Conservation (phyloP, 2,329 filamentous ascomycete genomes). For the Trichoderma pleuroti region DNA sequence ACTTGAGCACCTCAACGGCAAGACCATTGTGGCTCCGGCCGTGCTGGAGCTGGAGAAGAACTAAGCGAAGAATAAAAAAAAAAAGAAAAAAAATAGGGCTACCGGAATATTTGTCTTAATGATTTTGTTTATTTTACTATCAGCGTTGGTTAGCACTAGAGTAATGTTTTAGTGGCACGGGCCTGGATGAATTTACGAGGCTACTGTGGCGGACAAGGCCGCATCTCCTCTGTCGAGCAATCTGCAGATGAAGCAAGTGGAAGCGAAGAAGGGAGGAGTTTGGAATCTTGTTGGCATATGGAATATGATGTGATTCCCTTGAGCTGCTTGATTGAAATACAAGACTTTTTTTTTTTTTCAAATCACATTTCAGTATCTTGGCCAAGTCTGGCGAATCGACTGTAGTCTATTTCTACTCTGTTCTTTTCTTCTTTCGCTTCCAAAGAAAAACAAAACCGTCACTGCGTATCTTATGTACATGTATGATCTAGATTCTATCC, state of each 20-base stretch:
- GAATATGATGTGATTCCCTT: background rate
- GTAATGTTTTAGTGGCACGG: conserved; percentile 2
- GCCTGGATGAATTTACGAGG: conserved; percentile 1
- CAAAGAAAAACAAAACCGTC: background rate
- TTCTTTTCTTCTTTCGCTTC: background rate
- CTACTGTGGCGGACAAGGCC: background rate
- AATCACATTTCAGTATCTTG: background rate
- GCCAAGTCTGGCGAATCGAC: background rate
- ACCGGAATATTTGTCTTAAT: background rate
- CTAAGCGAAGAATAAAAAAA: background rate
- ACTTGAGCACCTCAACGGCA: conserved; percentile 53
- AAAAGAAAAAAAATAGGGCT: background rate
- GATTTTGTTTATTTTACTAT: conserved; percentile 1
- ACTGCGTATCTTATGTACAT: background rate
- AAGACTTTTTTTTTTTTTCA: background rate
- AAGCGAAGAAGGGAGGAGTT: background rate
- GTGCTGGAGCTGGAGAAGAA: conserved; percentile 46
- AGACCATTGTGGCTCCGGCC: conserved; percentile 50
- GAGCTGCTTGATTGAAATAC: background rate
- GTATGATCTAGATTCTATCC: conserved; percentile 6
- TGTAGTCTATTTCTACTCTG: background rate
- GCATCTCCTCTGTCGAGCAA: conserved; percentile 6
- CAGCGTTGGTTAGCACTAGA: conserved; percentile 16
- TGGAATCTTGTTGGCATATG: background rate
- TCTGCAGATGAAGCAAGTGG: background rate